These are phyloP conservation scores for Phialophora verrucosa DNA, from an alignment of 2,329 filamentous ascomycete species.

Conservation along the genomic window DNA sequence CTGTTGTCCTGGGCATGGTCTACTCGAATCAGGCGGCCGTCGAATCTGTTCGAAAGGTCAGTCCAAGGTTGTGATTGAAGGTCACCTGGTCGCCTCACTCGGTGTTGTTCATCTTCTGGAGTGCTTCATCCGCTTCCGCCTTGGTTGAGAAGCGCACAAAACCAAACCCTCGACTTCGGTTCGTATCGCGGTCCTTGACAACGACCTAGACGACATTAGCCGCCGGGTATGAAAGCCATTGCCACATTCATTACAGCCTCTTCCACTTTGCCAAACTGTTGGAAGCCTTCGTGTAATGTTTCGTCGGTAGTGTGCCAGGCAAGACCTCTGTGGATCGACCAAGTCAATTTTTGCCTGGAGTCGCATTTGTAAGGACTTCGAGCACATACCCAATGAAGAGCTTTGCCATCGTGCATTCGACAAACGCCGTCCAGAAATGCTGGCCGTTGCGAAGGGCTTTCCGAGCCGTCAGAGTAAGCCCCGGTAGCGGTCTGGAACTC, in stretches of 20 bases:
- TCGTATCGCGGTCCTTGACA: conserved; percentile 96
- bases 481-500: conserved; percentile 24
- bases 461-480: conserved; percentile 18
- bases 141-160: conserved; percentile 81
- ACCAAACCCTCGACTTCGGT: conserved; percentile 94
- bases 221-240: conserved; percentile 31
- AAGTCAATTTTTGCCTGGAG: conserved; percentile 22
- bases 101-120: conserved; percentile 53
- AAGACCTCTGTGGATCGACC: conserved; percentile 71
- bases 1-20: conserved; percentile 89
- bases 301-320: conserved; percentile 97
- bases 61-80: conserved; percentile 21
- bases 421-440: conserved; percentile 6
- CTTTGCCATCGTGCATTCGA: conserved; percentile 37
- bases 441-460: conserved; percentile 7
- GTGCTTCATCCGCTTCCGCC: conserved; percentile 51
- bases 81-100: conserved; percentile 67
- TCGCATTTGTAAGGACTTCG: conserved; percentile 17
- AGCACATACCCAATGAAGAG: conserved; percentile 40
- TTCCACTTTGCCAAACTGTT: conserved; percentile 86
- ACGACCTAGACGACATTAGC: conserved; percentile 70
- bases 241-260: conserved; percentile 73
- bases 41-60: conserved; percentile 67
- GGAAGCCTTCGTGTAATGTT: conserved; percentile 87
- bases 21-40: conserved; percentile 91